Conservation (phyloP, 2,329 filamentous ascomycete species). For the Phoma sp. region DNA sequence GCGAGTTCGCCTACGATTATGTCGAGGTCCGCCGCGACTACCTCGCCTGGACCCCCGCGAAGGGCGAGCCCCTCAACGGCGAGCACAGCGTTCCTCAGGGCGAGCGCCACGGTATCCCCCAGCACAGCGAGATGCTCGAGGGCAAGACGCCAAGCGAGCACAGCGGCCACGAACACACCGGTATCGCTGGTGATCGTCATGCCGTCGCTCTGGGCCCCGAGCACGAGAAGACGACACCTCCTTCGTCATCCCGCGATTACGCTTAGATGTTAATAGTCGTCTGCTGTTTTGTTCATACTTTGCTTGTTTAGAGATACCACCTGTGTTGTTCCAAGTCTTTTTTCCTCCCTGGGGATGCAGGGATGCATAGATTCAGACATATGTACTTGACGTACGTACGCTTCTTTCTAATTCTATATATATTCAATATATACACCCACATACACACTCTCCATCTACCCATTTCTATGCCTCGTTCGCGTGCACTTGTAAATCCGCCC, state of each 20-base stretch:
- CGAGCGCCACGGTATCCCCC: conserved; percentile 72
- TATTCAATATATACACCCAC: no score
- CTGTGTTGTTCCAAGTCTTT: conserved; percentile 3
- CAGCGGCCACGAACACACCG: conserved; percentile 54
- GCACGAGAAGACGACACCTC: conserved; percentile 42
- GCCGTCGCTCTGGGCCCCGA: conserved; percentile 55
- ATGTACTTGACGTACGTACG: conserved; percentile 12
- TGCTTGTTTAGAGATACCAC: conserved; percentile 24
- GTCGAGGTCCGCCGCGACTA: conserved; percentile 89
- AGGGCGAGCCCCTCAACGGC: conserved; percentile 66
- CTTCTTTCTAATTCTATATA: not conserved
- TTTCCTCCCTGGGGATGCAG: conserved; percentile 4
- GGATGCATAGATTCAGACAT: conserved; percentile 1
- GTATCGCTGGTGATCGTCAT: conserved; percentile 60
- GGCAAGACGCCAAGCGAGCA: conserved; percentile 59
- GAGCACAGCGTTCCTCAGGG: conserved; percentile 69
- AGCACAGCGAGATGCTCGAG: conserved; percentile 71
- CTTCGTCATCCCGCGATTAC: conserved; percentile 16
- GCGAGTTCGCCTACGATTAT: conserved; percentile 90
- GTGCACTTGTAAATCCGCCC: no score
- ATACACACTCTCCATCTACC: no score
- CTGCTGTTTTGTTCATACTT: conserved; percentile 8
- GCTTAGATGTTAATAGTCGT: not conserved
- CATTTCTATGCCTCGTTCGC: no score
- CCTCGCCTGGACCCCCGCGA: conserved; percentile 83